Conservation (phyloP, 495 filamentous ascomycete genomes). For the Ramalina intermedia region DNA sequence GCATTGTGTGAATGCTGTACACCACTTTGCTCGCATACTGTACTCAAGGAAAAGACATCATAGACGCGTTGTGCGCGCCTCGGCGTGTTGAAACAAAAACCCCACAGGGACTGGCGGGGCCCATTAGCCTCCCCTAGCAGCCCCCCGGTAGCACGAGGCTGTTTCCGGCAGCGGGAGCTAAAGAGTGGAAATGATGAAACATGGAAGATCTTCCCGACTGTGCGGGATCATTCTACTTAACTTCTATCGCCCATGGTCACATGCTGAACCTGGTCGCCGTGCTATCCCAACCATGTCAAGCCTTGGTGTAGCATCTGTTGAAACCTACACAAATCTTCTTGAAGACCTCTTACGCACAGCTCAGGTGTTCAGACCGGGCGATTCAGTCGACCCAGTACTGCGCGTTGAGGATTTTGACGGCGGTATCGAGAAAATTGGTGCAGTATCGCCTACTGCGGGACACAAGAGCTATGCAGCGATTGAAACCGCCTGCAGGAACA, state of each 20-base stretch:
- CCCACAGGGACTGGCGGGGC: too few relatives aligned
- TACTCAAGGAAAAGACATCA: too few relatives aligned
- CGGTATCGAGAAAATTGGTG: slow-evolving; percentile 15
- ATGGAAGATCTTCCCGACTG: too few relatives aligned
- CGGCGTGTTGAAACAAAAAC: neutral
- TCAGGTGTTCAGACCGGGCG: slow-evolving; percentile 45
- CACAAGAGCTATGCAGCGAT: slow-evolving; percentile 41
- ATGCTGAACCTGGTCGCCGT: too few relatives aligned
- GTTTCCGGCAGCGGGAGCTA: too few relatives aligned
- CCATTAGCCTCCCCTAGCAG: too few relatives aligned
- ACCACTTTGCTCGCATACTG: too few relatives aligned
- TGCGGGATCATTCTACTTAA: too few relatives aligned
- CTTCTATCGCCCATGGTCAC: too few relatives aligned
- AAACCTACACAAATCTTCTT: slow-evolving; percentile 39
- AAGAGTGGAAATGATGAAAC: too few relatives aligned
- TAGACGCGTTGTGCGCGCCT: neutral
- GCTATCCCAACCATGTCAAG: slow-evolving; percentile 28
- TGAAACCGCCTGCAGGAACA: slow-evolving; percentile 63
- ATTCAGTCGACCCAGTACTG: slow-evolving; percentile 66
- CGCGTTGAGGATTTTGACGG: slow-evolving; percentile 30
- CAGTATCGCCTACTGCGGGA: slow-evolving; percentile 6
- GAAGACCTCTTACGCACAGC: slow-evolving; percentile 49
- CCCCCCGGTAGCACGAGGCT: neutral
- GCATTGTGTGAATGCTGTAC: too few relatives aligned
- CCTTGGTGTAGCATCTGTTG: slow-evolving; percentile 39